A percentile compares a stretch with the other conserved stretches of the same genome.
Conservation (phyloP, 192 early-diverging fungal species). For the Rhizophagus clarus region DNA sequence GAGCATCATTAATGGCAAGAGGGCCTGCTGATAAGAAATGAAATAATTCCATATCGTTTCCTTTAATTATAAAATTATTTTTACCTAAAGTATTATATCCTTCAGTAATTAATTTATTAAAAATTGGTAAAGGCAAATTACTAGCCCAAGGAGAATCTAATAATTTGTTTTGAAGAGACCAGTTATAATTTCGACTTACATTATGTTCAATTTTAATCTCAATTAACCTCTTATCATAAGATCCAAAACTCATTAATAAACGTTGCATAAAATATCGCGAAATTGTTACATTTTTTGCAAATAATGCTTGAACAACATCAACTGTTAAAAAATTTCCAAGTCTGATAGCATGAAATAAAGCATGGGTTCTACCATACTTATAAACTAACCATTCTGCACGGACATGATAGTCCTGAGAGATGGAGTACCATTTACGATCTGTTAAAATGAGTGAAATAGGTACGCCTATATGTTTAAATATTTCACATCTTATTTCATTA, state of each 20-base stretch:
- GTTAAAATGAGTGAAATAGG: too few relatives aligned
- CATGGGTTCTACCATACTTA: background rate
- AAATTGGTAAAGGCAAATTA: background rate
- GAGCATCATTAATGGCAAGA: background rate
- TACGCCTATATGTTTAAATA: too few relatives aligned
- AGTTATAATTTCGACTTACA: background rate
- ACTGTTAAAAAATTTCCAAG: too few relatives aligned
- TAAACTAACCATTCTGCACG: background rate
- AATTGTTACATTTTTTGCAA: background rate
- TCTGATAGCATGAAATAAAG: background rate
- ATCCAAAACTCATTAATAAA: background rate
- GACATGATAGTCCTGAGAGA: too few relatives aligned
- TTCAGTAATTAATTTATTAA: background rate
- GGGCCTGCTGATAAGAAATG: background rate
- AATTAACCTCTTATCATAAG: background rate
- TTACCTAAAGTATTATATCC: background rate
- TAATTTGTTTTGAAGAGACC: background rate
- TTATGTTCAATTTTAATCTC: background rate
- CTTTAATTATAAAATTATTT: background rate
- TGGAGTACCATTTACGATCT: too few relatives aligned
- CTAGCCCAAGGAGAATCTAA: background rate
- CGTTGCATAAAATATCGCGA: slow-evolving; percentile 22
- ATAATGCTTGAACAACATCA: background rate
- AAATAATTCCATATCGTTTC: slow-evolving; percentile 25
- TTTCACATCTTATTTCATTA: background rate